Base-by-base conservation (phyloP, 495 filamentous ascomycete species). In the Chlorociboria aeruginascens region DNA sequence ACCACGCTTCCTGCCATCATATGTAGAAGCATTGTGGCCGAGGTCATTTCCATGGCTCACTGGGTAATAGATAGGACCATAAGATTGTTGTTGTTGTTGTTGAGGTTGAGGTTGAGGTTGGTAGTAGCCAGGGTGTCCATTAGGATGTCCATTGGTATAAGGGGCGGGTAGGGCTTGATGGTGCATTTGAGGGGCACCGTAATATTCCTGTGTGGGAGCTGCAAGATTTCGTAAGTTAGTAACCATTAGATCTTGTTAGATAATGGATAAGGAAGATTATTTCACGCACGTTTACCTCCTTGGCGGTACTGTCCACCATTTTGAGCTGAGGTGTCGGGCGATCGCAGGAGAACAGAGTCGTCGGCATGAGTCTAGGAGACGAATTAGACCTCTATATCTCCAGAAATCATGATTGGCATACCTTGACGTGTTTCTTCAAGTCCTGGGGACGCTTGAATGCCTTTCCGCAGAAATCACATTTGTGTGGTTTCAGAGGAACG, bases 391-490 rank as follows among this genome's bases (percentile, higher is more conserved):
- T 57, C 48, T 42, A 33, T n/a, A 29, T 36, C 32, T 11, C 10
- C 30, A 6, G 13, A 32, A n/a, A 28, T 13, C 3, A n/a, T 10
- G 28, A 68, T n/a, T 37, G 31, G 31, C 29, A 11, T 37, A 54
- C 51, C 71, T 97, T 97, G 63, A 97, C 89, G 65, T 99, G 93
- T 70, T 99, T 99, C 78, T 97, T 97, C 51, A 99, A 63, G 70
- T 99, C 93, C 66, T 99, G 92, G 25, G 93, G 93, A 12, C 93
- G 86, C 77, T 99, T 99, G 76, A 99, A 99, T 7, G 89, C 86
- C 73, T 99, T 99, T 57, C 86, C 86, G 61, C 93, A 99, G 65
- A 95, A 94, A 58, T 95, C 89, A 61, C 93, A 99, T 64, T 95
- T 95, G 69, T 99, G 92, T 35, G 93, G 93, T 73, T 97, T 97